Percentiles rank a stretch among this genome's conserved stretches.
Evolutionary conservation across 805 yeast species (phyloP).

Genomic region (Maudiozyma barnettii): DNA sequence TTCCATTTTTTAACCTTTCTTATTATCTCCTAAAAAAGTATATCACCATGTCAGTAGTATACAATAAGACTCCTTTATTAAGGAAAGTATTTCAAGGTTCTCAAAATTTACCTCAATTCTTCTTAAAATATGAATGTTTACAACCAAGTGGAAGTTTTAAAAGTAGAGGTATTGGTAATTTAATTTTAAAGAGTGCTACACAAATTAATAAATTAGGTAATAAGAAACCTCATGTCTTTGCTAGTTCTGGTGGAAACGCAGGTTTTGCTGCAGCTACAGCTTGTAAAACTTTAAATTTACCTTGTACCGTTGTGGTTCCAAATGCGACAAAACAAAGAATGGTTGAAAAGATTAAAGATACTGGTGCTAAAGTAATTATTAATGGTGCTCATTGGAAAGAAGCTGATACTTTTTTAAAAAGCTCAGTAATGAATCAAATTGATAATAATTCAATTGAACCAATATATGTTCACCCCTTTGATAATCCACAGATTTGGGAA

Average conservation of each 20-base stretch:
- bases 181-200: conserved; percentile 31
- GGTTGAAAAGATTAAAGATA: conserved; percentile 27
- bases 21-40: too few species aligned
- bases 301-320: conserved; percentile 54
- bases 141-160: conserved; percentile 54
- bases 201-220: conserved; percentile 20
- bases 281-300: conserved; percentile 30
- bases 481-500: conserved; percentile 43
- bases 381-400: conserved; percentile 41
- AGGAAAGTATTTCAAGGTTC: conserved; percentile 10
- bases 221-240: conserved; percentile 34
- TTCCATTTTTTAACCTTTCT: neutral
- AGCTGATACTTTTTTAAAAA: conserved; percentile 38
- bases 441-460: conserved; percentile 22
- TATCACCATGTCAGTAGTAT: conserved; percentile 16
- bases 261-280: conserved; percentile 44
- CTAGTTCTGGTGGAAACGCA: conserved; percentile 44
- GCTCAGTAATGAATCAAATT: conserved; percentile 20
- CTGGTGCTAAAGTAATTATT: conserved; percentile 43
- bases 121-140: conserved; percentile 41
- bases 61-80: conserved; percentile 18
- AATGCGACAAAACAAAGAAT: conserved; percentile 37
- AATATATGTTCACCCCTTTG: conserved; percentile 48
- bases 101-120: conserved; percentile 25
- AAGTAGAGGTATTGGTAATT: conserved; percentile 44